Conservation (phyloP, 192 early-diverging fungal species). For the Entomortierella parvispora region DNA sequence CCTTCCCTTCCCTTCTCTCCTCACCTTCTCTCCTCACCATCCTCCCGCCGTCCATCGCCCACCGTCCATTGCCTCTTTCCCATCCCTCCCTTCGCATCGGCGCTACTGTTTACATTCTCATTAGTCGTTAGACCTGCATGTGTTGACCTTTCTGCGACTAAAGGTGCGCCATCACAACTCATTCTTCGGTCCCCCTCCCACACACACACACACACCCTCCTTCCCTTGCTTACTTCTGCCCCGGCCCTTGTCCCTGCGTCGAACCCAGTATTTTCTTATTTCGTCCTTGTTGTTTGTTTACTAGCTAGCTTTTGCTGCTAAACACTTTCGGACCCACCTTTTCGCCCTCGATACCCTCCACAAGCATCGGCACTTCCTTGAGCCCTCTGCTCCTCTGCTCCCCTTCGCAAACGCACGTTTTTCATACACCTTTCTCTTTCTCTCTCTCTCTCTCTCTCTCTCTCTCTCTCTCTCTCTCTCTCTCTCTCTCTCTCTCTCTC, state of each 20-base stretch:
- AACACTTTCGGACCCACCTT: neutral
- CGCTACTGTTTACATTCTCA: neutral
- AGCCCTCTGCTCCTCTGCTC: neutral
- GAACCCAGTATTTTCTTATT: too few species aligned
- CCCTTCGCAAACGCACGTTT: neutral
- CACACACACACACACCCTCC: too few species aligned
- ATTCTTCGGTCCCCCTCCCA: slow-evolving; percentile 11
- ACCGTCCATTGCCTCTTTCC: neutral
- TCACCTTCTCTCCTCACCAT: neutral
- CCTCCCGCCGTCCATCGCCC: too few species aligned
- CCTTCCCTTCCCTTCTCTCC: too few species aligned
- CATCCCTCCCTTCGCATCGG: too few species aligned
- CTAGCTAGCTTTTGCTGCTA: too few species aligned
- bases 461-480: neutral
- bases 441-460: neutral
- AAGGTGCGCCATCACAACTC: slow-evolving; percentile 40
- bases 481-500: neutral
- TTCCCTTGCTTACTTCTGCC: slow-evolving; percentile 1
- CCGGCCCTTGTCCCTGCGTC: neutral
- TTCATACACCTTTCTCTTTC: neutral
- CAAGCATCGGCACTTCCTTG: neutral
- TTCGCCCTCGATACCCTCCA: neutral
- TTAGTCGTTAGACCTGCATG: slow-evolving; percentile 35
- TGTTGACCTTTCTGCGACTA: slow-evolving; percentile 43
- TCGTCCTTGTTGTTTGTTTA: too few species aligned